Percentiles rank a stretch among this genome's conserved stretches.
Conservation (phyloP, 768 basidiomycete species). For the Mrakia frigida region DNA sequence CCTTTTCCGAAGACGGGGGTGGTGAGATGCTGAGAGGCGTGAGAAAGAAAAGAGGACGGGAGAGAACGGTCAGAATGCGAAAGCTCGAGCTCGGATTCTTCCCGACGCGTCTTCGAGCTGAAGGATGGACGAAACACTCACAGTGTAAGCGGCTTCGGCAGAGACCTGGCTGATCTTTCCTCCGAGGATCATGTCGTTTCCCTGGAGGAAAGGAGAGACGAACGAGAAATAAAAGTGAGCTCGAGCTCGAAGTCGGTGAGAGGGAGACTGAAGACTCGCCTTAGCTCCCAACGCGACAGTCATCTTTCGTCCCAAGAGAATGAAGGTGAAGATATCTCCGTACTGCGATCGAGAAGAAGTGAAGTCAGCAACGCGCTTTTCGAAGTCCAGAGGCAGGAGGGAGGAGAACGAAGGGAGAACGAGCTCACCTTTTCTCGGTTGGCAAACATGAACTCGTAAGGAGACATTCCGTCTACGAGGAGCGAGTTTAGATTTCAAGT, state of each 20-base stretch:
- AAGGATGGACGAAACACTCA: constrained; percentile 35
- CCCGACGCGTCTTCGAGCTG: too few species aligned
- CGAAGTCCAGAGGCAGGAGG: background rate
- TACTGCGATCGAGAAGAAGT: constrained; percentile 53
- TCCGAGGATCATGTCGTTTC: constrained; percentile 89
- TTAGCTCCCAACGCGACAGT: constrained; percentile 86
- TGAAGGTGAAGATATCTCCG: constrained; percentile 94
- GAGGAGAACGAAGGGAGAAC: background rate
- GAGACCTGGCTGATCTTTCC: constrained; percentile 87
- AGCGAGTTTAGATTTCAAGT: background rate
- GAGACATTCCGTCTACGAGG: constrained; percentile 76
- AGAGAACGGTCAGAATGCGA: constrained; percentile 1
- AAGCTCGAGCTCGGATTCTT: background rate
- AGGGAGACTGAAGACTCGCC: background rate
- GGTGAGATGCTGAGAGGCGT: constrained; percentile 70
- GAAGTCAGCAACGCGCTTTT: background rate
- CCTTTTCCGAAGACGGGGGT: constrained; percentile 95
- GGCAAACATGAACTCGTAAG: constrained; percentile 75
- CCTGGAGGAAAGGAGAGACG: constrained; percentile 41
- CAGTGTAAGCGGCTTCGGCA: constrained; percentile 90
- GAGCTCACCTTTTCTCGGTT: constrained; percentile 50
- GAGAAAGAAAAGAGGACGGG: constrained; percentile 35
- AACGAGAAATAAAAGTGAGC: background rate
- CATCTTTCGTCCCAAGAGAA: constrained; percentile 78
- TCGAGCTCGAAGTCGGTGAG: background rate